Percentiles rank a stretch among this genome's conserved stretches.
Conservation (phyloP, 129 eudicot genomes). For the Lonicera japonica region DNA sequence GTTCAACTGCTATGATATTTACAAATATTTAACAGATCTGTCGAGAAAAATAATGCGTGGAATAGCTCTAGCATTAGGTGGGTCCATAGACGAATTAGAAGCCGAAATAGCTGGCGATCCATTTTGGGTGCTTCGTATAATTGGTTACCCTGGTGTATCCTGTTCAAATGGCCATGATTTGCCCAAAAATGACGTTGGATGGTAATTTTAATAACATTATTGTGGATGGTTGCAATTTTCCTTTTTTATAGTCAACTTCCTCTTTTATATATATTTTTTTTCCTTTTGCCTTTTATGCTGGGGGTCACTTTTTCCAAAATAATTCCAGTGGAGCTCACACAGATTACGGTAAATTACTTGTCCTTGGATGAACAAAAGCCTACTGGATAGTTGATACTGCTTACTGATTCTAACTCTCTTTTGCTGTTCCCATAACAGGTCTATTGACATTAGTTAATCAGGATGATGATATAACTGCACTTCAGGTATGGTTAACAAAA, state of each 20-base stretch:
- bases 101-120: constrained; percentile 88
- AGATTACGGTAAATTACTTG: constrained; percentile 62
- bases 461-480: constrained; percentile 85
- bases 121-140: constrained; percentile 84
- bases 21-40: constrained; percentile 37
- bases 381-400: background rate
- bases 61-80: constrained; percentile 83
- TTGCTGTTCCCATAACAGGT: constrained; percentile 37
- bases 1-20: background rate
- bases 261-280: constrained; percentile 11
- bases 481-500: no score
- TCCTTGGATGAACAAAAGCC: background rate
- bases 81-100: constrained; percentile 63
- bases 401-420: background rate
- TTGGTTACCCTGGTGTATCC: constrained; percentile 72
- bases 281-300: constrained; percentile 16
- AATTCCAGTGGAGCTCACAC: constrained; percentile 93
- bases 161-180: constrained; percentile 28
- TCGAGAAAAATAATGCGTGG: constrained; percentile 86
- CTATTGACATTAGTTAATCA: constrained; percentile 87
- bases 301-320: constrained; percentile 11
- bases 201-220: constrained; percentile 35
- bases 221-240: background rate
- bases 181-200: constrained; percentile 62
- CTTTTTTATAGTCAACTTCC: background rate